Conservation (phyloP, 2,329 filamentous ascomycete species). For the Lojkania enalia region DNA sequence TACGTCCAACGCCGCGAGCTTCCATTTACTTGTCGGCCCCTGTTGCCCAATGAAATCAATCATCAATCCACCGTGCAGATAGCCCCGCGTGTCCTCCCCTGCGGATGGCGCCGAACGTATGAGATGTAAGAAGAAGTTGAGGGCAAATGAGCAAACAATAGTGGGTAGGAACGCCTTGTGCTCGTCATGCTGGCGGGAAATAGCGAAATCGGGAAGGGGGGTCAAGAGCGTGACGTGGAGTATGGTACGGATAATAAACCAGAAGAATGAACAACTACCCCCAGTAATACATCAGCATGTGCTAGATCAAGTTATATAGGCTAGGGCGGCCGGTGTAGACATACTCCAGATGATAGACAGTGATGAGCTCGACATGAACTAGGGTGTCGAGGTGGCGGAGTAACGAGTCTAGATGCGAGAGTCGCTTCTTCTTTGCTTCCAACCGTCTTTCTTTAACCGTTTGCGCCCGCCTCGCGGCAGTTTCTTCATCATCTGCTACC, state of each 20-base stretch:
- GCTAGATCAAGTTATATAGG: background rate
- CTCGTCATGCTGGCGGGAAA: constrained; percentile 53
- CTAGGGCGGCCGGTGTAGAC: constrained; percentile 24
- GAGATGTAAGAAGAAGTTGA: constrained; percentile 60
- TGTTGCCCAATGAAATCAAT: constrained; percentile 68
- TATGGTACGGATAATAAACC: constrained; percentile 58
- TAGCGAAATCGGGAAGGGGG: constrained; percentile 56
- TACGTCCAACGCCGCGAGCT: constrained; percentile 57
- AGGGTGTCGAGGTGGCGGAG: constrained; percentile 62
- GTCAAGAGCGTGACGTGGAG: constrained; percentile 63
- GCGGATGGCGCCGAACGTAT: constrained; percentile 46
- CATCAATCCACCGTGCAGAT: constrained; percentile 64
- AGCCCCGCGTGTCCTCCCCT: constrained; percentile 54
- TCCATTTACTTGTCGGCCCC: constrained; percentile 58
- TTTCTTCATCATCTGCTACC: constrained; percentile 15
- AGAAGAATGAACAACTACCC: constrained; percentile 60
- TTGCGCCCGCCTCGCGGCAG: constrained; percentile 23
- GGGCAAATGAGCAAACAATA: constrained; percentile 58
- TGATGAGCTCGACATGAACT: constrained; percentile 64
- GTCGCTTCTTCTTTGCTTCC: constrained; percentile 42
- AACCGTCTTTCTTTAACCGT: constrained; percentile 29
- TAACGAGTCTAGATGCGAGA: constrained; percentile 56
- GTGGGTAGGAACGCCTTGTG: constrained; percentile 57
- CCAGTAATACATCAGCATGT: constrained; percentile 19
- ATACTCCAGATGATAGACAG: constrained; percentile 67